These are phyloP conservation scores for Russula griseocarnosa DNA, from an alignment of 768 basidiomycete genomes.

Conservation along the genomic window DNA sequence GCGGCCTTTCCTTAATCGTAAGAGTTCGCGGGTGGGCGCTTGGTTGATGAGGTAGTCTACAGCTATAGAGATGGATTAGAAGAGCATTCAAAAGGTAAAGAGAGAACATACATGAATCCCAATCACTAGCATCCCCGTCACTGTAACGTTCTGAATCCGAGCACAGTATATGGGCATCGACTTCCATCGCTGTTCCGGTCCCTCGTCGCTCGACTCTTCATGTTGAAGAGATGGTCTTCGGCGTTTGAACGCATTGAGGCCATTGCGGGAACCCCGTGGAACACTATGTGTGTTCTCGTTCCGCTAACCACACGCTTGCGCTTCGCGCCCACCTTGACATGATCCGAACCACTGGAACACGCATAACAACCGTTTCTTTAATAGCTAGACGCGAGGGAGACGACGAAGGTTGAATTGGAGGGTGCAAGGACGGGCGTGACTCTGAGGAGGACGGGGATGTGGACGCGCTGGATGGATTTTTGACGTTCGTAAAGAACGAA, in stretches of 20 bases:
- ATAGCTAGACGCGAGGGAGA: conserved; percentile 54
- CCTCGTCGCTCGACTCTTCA: conserved; percentile 39
- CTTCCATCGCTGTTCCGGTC: conserved; percentile 57
- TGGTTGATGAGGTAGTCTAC: conserved; percentile 70
- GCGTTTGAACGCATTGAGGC: conserved; percentile 55
- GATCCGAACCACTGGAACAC: conserved; percentile 34
- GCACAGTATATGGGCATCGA: conserved; percentile 46
- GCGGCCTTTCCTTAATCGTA: conserved; percentile 66
- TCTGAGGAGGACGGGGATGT: conserved; percentile 36
- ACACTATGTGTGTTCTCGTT: conserved; percentile 58
- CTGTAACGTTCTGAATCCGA: conserved; percentile 42
- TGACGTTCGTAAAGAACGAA: conserved; percentile 30
- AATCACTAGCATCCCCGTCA: conserved; percentile 33
- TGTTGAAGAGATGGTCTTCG: conserved; percentile 34
- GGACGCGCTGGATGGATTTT: conserved; percentile 44
- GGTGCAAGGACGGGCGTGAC: conserved; percentile 58
- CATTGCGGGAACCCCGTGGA: conserved; percentile 50
- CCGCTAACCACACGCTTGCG: conserved; percentile 72
- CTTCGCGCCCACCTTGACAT: conserved; percentile 55
- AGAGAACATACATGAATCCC: conserved; percentile 42
- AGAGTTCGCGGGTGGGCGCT: conserved; percentile 58
- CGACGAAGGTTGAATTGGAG: conserved; percentile 75
- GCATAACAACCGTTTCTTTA: conserved; percentile 42
- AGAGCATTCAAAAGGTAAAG: conserved; percentile 21
- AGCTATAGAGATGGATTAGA: conserved; percentile 43